These are phyloP conservation scores for Pseudoneurospora amorphoporcata DNA, from an alignment of 495 filamentous ascomycete genomes.

Conservation along the genomic window DNA sequence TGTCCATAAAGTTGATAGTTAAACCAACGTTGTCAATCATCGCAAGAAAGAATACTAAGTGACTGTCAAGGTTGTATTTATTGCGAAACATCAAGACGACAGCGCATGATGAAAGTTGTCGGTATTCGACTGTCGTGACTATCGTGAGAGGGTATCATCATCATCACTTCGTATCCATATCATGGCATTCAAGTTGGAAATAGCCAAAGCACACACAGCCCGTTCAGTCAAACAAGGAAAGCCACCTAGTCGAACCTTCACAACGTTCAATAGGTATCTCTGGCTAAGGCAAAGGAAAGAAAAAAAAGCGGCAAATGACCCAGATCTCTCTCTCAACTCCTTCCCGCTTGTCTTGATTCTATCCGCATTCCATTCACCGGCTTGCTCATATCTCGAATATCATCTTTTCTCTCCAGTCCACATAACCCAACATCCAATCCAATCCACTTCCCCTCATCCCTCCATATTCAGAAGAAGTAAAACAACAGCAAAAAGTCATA, in stretches of 20 bases:
- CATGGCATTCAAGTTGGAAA: no score
- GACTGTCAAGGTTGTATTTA: no score
- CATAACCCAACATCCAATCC: neutral
- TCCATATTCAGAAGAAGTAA: neutral
- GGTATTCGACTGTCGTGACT: no score
- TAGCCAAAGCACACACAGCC: neutral
- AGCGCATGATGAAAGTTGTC: no score
- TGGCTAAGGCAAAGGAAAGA: neutral
- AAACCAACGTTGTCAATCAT: no score
- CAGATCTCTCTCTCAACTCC: neutral
- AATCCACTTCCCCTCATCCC: neutral
- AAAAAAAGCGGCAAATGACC: neutral
- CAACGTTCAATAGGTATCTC: neutral
- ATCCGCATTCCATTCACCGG: neutral
- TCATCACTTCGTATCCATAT: no score
- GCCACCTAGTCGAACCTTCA: neutral
- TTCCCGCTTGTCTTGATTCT: neutral
- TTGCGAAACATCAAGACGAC: no score
- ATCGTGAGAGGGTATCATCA: no score
- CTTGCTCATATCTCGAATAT: no score
- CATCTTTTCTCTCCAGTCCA: neutral
- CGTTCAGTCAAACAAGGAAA: neutral
- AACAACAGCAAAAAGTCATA: neutral
- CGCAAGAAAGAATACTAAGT: no score
- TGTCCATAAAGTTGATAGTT: no score